Evolutionary conservation across 768 basidiomycete genomes (phyloP), one percentile per base, ranked within the genome.

Genomic region (Amanita subjunquillea): DNA sequence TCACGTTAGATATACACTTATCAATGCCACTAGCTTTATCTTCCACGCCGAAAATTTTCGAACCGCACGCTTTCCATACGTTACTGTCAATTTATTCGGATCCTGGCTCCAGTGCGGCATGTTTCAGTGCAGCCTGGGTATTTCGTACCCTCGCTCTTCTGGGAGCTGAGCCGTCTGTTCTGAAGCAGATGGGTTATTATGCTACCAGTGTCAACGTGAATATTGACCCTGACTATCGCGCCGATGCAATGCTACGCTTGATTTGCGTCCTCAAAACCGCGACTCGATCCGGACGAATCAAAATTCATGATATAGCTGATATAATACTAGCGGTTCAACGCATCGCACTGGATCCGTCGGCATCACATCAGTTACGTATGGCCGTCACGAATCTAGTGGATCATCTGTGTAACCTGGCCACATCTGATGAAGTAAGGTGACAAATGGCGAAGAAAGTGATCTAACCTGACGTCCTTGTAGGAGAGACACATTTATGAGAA

Each of bases 291-390:
- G 59, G 66, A 45, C 64, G 62, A 48, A 60, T 77, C 13, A 55
- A 59, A 15, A 41, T 51, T 6, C 60, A 67, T 4, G 79, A 83
- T 20, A 58, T 75, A 1, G 70, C 76, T 10, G 72, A 79, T 53
- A 60, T 82, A 20, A 57, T 83, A 6, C 56, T 79, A 46, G 64
- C 70, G 2, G 57, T 89, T 39, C 55, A 82, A 3, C 65, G 83
- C 2, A 61, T 88, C 25, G 81, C 71, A 2, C 72, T 85, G 55
- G 86, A 88, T 57, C 62, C 70, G 1, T 64, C 70, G 10, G 74
- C 74, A 30, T 64, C 73, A 1, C 59, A 63, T 3, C 73, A 76
- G 12, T 66, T 82, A 6, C 22, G 43, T 4, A n/a, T 29, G 30
- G 51, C 27, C 32, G 13, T 46, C 30, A 53, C 37, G 22, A 53